These are phyloP conservation scores for Lactuca saligna DNA, from an alignment of 129 eudicot species.

Conservation along the genomic window DNA sequence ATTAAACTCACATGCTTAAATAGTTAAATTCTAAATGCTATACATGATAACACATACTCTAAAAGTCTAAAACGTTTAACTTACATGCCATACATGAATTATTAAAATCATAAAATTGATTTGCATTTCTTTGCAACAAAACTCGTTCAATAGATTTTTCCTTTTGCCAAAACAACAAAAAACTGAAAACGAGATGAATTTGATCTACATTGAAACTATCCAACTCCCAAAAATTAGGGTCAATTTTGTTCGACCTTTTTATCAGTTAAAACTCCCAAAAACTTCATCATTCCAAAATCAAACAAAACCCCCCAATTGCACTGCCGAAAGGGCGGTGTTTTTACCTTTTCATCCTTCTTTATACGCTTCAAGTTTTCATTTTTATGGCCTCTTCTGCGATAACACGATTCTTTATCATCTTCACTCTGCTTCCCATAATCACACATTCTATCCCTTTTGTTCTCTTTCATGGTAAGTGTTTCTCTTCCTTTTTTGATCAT, in stretches of 20 bases:
- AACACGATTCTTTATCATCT: slow-evolving; percentile 21
- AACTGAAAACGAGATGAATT: too few relatives aligned
- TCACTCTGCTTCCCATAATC: slow-evolving; percentile 39
- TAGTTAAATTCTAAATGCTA: too few relatives aligned
- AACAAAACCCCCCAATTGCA: slow-evolving; percentile 13
- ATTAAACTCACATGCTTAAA: too few relatives aligned
- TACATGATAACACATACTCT: too few relatives aligned
- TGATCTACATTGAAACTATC: neutral
- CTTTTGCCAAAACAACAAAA: too few relatives aligned
- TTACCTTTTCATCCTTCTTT: slow-evolving; percentile 16
- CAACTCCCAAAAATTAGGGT: slow-evolving; percentile 15
- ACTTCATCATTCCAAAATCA: neutral
- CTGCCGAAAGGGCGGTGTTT: slow-evolving; percentile 5
- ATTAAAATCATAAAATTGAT: too few relatives aligned
- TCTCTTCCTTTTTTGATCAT: neutral
- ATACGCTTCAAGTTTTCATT: slow-evolving; percentile 14
- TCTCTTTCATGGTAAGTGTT: slow-evolving; percentile 70
- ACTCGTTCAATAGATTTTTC: too few relatives aligned
- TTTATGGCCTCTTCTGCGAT: slow-evolving; percentile 31
- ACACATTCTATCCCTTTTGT: slow-evolving; percentile 69
- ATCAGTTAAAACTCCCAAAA: neutral
- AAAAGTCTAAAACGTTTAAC: too few relatives aligned
- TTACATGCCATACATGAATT: too few relatives aligned
- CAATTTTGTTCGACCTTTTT: slow-evolving; percentile 3
- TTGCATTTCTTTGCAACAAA: too few relatives aligned